Evolutionary conservation across 352 stramenopile species (phyloP), one percentile per base, ranked within the genome.

Genomic region (Globisporangium recalcitrans): DNA sequence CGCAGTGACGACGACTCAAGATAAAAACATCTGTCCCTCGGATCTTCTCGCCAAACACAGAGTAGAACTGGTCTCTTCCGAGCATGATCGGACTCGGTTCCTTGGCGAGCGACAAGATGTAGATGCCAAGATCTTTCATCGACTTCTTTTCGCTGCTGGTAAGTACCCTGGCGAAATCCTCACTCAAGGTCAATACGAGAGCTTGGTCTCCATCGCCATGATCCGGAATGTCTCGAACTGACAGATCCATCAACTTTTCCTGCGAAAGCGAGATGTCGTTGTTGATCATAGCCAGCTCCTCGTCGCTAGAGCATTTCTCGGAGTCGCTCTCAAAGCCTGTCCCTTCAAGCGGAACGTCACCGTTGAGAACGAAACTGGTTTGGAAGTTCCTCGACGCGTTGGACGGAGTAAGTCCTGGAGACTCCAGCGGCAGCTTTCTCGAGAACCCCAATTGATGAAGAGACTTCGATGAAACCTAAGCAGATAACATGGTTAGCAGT

Each of bases 1-100:
- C 46, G 44, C 82, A 91, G 47, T 91, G 82, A 0, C 73, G 67
- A 31, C 82, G 71, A 63, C 82, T 91, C 14, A 91, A 63, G 24
- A 78, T 71, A 10, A 73, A 86, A 14, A 78, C 74, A 63, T 84
- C 77, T 14, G 52, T 67, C 3, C 80, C 80, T 44, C 69, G 70
- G 67, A 91, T 86, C 38, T 77, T 84, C 27, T 84, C 78, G 10
- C 82, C 82, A 71, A 91, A 91, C 3, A 91, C 75, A 10, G 74
- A 58, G 52, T 83, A 72, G 52, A 87, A 89, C 31, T 82, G 73
- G 60, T 89, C 80, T 52, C 82, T 74, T 1, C 73, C 73, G 4
- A 81, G 40, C 10, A 74, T 49, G 24, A 81, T 65, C 63, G 70
- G 69, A 27, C 58, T 70, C 10, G 60, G 52, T 34, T 58, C 62